Conservation (phyloP, 305 asterid genomes). For the Fraxinus baroniana region DNA sequence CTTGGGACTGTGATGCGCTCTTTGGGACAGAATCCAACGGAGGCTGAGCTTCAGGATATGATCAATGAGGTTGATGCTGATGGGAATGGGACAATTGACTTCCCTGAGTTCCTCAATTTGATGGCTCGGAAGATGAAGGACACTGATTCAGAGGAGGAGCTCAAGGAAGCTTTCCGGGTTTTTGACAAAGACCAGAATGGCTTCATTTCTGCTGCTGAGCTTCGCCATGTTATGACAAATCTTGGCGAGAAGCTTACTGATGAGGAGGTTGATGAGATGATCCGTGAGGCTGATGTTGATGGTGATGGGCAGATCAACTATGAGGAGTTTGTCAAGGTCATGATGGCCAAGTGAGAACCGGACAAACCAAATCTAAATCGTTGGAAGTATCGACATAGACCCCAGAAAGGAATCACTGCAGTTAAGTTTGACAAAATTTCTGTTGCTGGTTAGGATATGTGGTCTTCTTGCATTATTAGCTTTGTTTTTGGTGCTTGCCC, state of each 20-base stretch:
- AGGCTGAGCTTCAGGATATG: slow-evolving; percentile 87
- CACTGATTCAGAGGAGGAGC: slow-evolving; percentile 89
- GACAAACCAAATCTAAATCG: not conserved
- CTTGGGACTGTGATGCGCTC: slow-evolving; percentile 90
- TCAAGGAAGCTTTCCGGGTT: slow-evolving; percentile 83
- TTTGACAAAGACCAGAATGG: slow-evolving; percentile 87
- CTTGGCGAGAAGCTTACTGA: slow-evolving; percentile 87
- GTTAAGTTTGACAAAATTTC: slow-evolving; percentile 24
- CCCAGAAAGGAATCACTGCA: slow-evolving; percentile 22
- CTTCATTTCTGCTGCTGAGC: slow-evolving; percentile 85
- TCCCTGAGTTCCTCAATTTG: slow-evolving; percentile 89
- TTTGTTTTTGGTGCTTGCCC: slow-evolving; percentile 24
- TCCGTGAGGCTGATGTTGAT: slow-evolving; percentile 87
- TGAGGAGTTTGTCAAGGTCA: slow-evolving; percentile 92
- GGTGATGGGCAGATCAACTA: slow-evolving; percentile 95
- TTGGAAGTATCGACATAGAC: not conserved
- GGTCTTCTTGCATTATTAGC: slow-evolving; percentile 31
- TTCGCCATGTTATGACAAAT: slow-evolving; percentile 86
- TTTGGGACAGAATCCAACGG: slow-evolving; percentile 82
- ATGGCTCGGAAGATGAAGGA: slow-evolving; percentile 94
- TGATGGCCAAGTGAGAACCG: slow-evolving; percentile 85
- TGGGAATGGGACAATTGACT: slow-evolving; percentile 88
- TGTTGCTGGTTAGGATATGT: slow-evolving; percentile 29
- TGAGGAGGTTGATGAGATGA: slow-evolving; percentile 90
- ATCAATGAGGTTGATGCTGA: slow-evolving; percentile 89